A percentile compares a stretch with the other conserved stretches of the same genome.
phyloP scores from a whole-genome alignment of 345 rosid genomes.

The Pugionium dolabratum region DNA sequence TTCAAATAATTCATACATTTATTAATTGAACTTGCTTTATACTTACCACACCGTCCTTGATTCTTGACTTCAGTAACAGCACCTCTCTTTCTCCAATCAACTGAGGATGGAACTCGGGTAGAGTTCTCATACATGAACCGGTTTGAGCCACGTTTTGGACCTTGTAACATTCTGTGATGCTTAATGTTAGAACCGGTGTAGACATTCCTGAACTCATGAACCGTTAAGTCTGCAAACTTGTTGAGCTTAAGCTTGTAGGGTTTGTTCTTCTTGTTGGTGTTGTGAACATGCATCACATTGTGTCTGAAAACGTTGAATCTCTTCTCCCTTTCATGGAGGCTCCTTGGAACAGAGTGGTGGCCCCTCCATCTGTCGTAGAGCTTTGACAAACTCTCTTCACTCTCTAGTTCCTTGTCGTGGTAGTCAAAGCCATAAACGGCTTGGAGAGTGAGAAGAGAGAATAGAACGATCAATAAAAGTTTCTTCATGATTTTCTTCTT shows the following conservation, averaged over 20 bases:
- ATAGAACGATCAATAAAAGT: constrained; percentile 40
- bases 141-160: constrained; percentile 42
- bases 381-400: constrained; percentile 65
- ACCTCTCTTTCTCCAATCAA: constrained; percentile 81
- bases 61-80: constrained; percentile 72
- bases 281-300: constrained; percentile 72
- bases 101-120: constrained; percentile 41
- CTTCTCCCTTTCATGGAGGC: constrained; percentile 63
- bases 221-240: constrained; percentile 83
- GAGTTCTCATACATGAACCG: constrained; percentile 63
- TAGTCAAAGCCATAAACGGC: constrained; percentile 55
- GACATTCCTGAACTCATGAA: constrained; percentile 55
- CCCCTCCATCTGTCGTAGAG: constrained; percentile 83
- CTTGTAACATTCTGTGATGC: constrained; percentile 65
- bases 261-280: constrained; percentile 62
- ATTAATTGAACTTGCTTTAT: neutral
- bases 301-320: constrained; percentile 74
- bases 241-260: constrained; percentile 78
- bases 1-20: neutral
- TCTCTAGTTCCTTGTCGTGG: constrained; percentile 60
- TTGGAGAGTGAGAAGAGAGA: constrained; percentile 46
- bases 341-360: constrained; percentile 75
- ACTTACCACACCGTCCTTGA: constrained; percentile 75
- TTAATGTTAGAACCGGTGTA: constrained; percentile 70
- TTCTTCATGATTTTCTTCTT: constrained; percentile 35